Conservation (phyloP, 306 rosid genomes). For the Pterocarpus santalinus region DNA sequence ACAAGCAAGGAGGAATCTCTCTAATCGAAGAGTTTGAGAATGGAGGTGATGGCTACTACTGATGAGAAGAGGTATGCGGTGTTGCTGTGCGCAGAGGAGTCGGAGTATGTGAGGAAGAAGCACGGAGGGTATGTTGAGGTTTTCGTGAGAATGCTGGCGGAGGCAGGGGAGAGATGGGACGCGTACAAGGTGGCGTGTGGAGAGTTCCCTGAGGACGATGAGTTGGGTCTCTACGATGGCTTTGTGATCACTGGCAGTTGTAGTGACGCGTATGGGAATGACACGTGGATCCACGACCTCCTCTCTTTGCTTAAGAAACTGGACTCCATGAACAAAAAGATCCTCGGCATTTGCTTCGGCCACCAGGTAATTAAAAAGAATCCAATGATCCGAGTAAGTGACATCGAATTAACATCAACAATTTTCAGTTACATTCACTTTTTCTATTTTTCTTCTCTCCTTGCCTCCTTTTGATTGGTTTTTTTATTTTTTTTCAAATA, state of each 20-base stretch:
- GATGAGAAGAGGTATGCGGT: slow-evolving; percentile 64
- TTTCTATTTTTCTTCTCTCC: no score
- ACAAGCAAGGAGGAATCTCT: neutral
- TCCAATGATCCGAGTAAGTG: neutral
- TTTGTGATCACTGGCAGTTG: slow-evolving; percentile 89
- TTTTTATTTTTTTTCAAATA: neutral
- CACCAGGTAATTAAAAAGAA: slow-evolving; percentile 65
- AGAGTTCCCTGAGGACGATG: slow-evolving; percentile 69
- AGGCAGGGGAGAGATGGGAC: slow-evolving; percentile 85
- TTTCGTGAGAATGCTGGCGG: slow-evolving; percentile 77
- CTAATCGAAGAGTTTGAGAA: neutral
- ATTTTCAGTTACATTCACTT: no score
- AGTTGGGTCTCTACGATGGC: slow-evolving; percentile 66
- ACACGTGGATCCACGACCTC: slow-evolving; percentile 73
- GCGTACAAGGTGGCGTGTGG: slow-evolving; percentile 70
- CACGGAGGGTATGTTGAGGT: slow-evolving; percentile 91
- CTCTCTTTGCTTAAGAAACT: slow-evolving; percentile 59
- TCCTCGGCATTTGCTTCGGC: slow-evolving; percentile 92
- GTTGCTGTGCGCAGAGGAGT: slow-evolving; percentile 83
- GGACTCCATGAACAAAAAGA: slow-evolving; percentile 66
- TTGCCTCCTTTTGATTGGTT: no score
- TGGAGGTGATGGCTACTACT: neutral
- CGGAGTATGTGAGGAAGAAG: slow-evolving; percentile 76
- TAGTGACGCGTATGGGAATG: slow-evolving; percentile 82
- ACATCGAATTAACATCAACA: no score